Evolutionary conservation across 1,139 yeast species (phyloP), one percentile per base, ranked within the genome.

Genomic region (Kazachstania sp.): DNA sequence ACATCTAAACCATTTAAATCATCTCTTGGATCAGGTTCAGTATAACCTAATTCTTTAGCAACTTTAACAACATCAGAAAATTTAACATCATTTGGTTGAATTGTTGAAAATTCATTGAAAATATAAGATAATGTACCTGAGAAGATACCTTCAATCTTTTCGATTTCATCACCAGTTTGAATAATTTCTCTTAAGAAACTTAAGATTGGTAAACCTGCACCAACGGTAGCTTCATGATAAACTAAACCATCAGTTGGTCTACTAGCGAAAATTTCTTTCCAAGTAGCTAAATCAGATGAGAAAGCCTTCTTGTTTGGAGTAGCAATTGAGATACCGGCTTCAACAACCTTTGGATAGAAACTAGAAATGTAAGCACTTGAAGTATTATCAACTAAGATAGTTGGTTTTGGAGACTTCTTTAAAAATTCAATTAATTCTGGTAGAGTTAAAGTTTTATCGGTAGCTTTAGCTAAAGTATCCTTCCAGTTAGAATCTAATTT

Each of bases 21-120:
- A 66, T 92, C 99, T 71, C 99, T 82, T 66, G 98, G 98, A 67
- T 92, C 99, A 45, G 99, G 98, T 70, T 94, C 99, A 40, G 97
- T 92, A 77, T 87, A 92, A 43, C 99, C 99, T 57, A 87, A 75
- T 41, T 81, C 71, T 69, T 90, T 90, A 43, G 99, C 98, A 45
- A 81, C 80, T 54, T 76, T 73, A 49, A 92, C 98, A 44, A 94
- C 83, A 48, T 90, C 95, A 30, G 97, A 87, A 65, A 90, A 92
- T 64, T 83, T 83, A 53, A 79, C 77, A 47, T 75, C 72, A 45
- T 79, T 74, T 41, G 79, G 68, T 52, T 74, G 75, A 46, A 81
- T 70, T 44, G 94, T 80, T 42, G 96, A 86, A 67, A 82, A 92
- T 65, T 86, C 90, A 69, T 92, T 92, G 75, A 92, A 92, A 57